Evolutionary conservation across 805 yeast species (phyloP).

Genomic region (Yarrowia sp.): DNA sequence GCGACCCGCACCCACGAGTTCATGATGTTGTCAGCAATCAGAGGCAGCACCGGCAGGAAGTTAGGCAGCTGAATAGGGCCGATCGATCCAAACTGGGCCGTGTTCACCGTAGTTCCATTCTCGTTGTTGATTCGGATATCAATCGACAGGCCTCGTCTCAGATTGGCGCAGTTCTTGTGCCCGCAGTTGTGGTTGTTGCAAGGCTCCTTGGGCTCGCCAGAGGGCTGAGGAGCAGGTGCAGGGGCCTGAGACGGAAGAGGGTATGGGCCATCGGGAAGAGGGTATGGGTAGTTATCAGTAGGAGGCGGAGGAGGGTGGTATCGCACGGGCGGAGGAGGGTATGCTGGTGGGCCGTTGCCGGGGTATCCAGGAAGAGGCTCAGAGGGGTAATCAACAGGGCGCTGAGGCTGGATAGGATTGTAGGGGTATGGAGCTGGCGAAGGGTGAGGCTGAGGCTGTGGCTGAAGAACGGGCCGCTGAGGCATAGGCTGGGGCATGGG

Average conservation of each 20-base stretch:
- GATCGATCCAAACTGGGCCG: slow-evolving; percentile 16
- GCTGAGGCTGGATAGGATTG: slow-evolving; percentile 22
- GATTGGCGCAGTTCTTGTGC: slow-evolving; percentile 6
- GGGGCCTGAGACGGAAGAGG: slow-evolving; percentile 18
- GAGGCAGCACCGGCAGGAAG: slow-evolving; percentile 30
- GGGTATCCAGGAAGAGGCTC: slow-evolving; percentile 34
- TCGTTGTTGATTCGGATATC: slow-evolving; percentile 30
- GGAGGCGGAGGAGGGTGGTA: slow-evolving; percentile 34
- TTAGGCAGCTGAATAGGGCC: slow-evolving; percentile 15
- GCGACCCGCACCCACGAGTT: slow-evolving; percentile 33
- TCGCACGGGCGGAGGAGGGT: slow-evolving; percentile 26
- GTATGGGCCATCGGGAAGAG: slow-evolving; percentile 18
- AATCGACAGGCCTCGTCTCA: slow-evolving; percentile 33
- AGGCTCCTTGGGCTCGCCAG: slow-evolving; percentile 20
- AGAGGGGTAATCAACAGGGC: slow-evolving; percentile 23
- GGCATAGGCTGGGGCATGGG: slow-evolving; percentile 8
- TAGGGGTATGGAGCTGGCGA: slow-evolving; percentile 14
- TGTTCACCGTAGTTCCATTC: slow-evolving; percentile 8
- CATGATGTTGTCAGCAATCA: slow-evolving; percentile 36
- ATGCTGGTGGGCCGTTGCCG: slow-evolving; percentile 10
- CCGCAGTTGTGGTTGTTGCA: slow-evolving; percentile 30
- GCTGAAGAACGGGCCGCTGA: slow-evolving; percentile 1
- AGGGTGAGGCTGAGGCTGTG: slow-evolving; percentile 4
- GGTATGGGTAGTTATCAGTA: slow-evolving; percentile 19
- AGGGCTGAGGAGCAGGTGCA: slow-evolving; percentile 2